These are phyloP conservation scores for Neoboletus brunneissimus DNA, from an alignment of 768 basidiomycete genomes.

Conservation along the genomic window DNA sequence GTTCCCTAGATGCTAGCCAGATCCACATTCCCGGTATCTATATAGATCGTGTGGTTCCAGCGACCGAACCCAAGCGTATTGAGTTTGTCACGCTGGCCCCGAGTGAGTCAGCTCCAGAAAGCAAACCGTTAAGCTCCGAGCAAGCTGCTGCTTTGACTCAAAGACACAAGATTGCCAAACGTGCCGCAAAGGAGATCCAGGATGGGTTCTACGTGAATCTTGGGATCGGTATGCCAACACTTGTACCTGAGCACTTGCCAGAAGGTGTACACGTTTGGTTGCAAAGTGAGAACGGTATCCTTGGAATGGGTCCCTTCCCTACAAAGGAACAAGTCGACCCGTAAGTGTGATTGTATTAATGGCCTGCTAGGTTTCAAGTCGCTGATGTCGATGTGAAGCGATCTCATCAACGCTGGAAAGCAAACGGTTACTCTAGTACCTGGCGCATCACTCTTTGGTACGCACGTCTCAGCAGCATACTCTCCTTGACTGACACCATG, in stretches of 20 bases:
- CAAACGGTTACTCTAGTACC: conserved; percentile 92
- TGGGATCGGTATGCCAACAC: conserved; percentile 89
- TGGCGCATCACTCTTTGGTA: conserved; percentile 88
- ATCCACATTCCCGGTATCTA: conserved; percentile 86
- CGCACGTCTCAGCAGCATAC: conserved; percentile 20
- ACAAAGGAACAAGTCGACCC: conserved; percentile 76
- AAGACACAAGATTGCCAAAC: conserved; percentile 75
- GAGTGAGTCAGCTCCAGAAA: conserved; percentile 33
- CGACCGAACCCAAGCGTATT: conserved; percentile 73
- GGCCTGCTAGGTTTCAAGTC: not conserved
- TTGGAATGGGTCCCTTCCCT: conserved; percentile 91
- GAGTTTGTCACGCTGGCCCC: conserved; percentile 71
- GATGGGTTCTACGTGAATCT: conserved; percentile 88
- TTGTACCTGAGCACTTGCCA: conserved; percentile 76
- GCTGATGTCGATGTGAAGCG: conserved; percentile 41
- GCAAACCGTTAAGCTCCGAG: conserved; percentile 39
- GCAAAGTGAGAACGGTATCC: conserved; percentile 88
- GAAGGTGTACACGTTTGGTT: conserved; percentile 80
- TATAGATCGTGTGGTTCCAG: conserved; percentile 82
- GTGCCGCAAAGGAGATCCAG: conserved; percentile 86
- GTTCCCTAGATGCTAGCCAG: conserved; percentile 74
- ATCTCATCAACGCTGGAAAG: conserved; percentile 93
- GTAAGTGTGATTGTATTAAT: conserved; percentile 44
- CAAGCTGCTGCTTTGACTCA: conserved; percentile 52
- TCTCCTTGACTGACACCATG: not conserved